Conservation (phyloP, 179 eudicot genomes). For the Camellia oleifera region DNA sequence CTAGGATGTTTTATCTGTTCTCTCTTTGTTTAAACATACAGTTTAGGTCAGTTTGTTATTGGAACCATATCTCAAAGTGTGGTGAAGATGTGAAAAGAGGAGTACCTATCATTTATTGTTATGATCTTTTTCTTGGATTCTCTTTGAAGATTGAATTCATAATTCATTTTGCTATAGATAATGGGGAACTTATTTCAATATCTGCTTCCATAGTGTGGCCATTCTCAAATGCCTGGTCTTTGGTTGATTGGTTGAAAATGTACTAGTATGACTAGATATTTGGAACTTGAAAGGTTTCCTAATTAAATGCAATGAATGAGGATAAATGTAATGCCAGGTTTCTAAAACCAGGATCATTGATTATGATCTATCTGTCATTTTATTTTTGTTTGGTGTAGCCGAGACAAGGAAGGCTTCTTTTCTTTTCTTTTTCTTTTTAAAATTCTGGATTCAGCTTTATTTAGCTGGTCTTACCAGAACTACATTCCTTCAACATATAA, state of each 20-base stretch:
- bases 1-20: background rate
- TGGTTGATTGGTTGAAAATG: background rate
- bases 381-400: background rate
- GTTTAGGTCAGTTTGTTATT: background rate
- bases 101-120: background rate
- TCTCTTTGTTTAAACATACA: background rate
- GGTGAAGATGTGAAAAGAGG: background rate
- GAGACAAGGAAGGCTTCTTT: background rate
- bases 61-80: too few species aligned
- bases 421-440: background rate
- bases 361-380: background rate
- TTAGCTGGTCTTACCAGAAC: too few species aligned
- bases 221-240: background rate
- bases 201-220: background rate
- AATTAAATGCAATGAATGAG: background rate
- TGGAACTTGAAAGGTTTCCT: background rate
- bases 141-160: background rate
- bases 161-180: background rate
- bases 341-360: too few species aligned
- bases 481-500: too few species aligned
- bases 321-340: background rate
- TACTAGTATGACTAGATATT: background rate
- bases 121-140: too few species aligned
- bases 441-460: background rate
- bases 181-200: background rate